Evolutionary conservation across 441 rosid species (phyloP), one percentile per base, ranked within the genome.

Genomic region (Omphalea diandra): DNA sequence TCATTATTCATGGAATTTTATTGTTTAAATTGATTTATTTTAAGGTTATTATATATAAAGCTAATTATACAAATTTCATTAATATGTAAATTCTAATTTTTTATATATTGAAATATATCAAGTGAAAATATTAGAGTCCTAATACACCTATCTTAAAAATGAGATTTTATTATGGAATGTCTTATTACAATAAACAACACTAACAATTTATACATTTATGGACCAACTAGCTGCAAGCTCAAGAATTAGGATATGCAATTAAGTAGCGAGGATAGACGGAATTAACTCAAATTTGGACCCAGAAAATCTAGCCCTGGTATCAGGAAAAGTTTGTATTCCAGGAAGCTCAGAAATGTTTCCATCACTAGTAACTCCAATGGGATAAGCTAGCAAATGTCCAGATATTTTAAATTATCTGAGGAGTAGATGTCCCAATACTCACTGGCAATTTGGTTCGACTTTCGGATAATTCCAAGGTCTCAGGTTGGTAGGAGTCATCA

Each of bases 361-460:
- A 0, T 73, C 70, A 32, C 24, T 43, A 20, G 71, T 63, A 3
- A 89, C 80, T 41, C 63, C 79, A 15, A 81, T 58, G 0, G 87
- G 95, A 72, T 89, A 87, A 46, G 49, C 56, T 79, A 87, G 79
- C 80, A 89, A 77, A 80, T 89, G 90, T 33, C 93, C 89, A 33
- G 70, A 66, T 61, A 10, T 17, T 58, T 77, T 20, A 76, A 44
- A n/a, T 66, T 41, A 0, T 82, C 76, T 0, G 50, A 72, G 26
- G 74, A 67, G 40, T 73, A 88, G 1, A 72, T 69, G 58, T 73
- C 56, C 91, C 86, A 85, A 75, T 83, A 77, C 8, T 11, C 32
- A 20, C 36, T 59, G 0, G 81, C 89, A 4, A 83, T 65, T 65
- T 57, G 27, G 49, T 75, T 87, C 46, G 83, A 77, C n/a, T 38